These are phyloP conservation scores for Phytopythium litorale DNA, from an alignment of 352 stramenopile genomes.

Conservation along the genomic window DNA sequence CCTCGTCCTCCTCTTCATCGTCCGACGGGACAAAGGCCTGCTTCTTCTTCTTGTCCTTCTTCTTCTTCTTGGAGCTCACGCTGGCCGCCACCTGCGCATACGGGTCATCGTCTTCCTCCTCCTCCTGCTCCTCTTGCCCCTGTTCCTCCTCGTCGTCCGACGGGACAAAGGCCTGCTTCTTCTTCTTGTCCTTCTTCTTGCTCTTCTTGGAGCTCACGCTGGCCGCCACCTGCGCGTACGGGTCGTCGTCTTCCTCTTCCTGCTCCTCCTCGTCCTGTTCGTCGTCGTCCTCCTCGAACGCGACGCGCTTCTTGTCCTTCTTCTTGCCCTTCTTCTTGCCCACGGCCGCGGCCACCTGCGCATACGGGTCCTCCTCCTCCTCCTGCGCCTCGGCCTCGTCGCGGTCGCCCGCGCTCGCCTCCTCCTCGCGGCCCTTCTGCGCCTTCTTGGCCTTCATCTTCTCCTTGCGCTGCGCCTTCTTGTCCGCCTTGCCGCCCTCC, in stretches of 20 bases:
- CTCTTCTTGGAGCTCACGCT: slow-evolving; percentile 65
- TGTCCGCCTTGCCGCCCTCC: slow-evolving; percentile 40
- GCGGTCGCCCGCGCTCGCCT: slow-evolving; percentile 18
- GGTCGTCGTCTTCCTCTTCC: slow-evolving; percentile 45
- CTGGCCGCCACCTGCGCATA: slow-evolving; percentile 55
- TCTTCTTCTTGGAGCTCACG: slow-evolving; percentile 64
- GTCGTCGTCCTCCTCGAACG: slow-evolving; percentile 33
- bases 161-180: slow-evolving; percentile 36
- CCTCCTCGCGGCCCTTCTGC: slow-evolving; percentile 45
- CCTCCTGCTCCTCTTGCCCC: slow-evolving; percentile 28
- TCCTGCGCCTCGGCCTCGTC: slow-evolving; percentile 30
- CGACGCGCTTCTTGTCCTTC: slow-evolving; percentile 59
- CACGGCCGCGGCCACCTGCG: slow-evolving; percentile 42
- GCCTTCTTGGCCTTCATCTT: slow-evolving; percentile 65
- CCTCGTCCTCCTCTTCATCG: slow-evolving; percentile 42
- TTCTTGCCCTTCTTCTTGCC: slow-evolving; percentile 80
- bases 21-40: slow-evolving; percentile 36
- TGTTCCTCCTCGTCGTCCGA: slow-evolving; percentile 48
- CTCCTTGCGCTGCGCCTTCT: slow-evolving; percentile 80
- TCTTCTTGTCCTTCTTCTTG: slow-evolving; percentile 52
- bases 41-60: slow-evolving; percentile 55
- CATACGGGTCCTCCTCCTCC: slow-evolving; percentile 51
- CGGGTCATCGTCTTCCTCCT: slow-evolving; percentile 44
- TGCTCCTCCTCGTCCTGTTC: slow-evolving; percentile 21
- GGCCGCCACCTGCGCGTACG: slow-evolving; percentile 54